phyloP scores from a whole-genome alignment of 208 protist genomes.

The Acanthamoeba castellanii region DNA sequence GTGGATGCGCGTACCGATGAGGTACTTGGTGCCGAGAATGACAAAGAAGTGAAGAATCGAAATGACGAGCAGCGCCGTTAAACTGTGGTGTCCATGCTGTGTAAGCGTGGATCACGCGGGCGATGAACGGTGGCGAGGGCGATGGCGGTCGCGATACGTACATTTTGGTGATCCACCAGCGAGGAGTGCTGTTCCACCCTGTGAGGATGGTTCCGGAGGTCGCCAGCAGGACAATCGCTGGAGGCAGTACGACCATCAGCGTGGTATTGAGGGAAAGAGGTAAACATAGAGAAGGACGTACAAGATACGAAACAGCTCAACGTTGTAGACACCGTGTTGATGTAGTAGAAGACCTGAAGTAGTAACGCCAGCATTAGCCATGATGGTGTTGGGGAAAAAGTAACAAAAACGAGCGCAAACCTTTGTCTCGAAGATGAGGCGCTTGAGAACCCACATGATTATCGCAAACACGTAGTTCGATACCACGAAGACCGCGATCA shows the following conservation, averaged over 20 bases:
- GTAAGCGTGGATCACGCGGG: not conserved
- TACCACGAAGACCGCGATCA: not conserved
- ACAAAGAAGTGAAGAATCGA: conserved; percentile 24
- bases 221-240: conserved; percentile 1
- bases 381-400: not conserved
- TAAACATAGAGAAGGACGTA: not conserved
- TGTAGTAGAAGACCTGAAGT: conserved; percentile 30
- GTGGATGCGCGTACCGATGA: not conserved
- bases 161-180: conserved; percentile 17
- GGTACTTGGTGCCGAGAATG: conserved; percentile 30
- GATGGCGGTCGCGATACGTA: not conserved
- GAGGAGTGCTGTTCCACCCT: conserved; percentile 16
- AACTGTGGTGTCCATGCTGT: not conserved
- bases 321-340: conserved; percentile 20
- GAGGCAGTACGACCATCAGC: not conserved
- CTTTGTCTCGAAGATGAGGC: conserved; percentile 19
- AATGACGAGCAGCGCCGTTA: not conserved
- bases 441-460: conserved; percentile 25
- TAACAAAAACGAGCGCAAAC: not conserved
- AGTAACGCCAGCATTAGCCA: not conserved
- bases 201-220: not conserved
- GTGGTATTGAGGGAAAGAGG: not conserved
- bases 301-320: not conserved
- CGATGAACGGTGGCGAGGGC: no score
- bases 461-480: conserved; percentile 3